These are phyloP conservation scores for Boletus subcaerulescens DNA, from an alignment of 768 basidiomycete species.

Conservation along the genomic window DNA sequence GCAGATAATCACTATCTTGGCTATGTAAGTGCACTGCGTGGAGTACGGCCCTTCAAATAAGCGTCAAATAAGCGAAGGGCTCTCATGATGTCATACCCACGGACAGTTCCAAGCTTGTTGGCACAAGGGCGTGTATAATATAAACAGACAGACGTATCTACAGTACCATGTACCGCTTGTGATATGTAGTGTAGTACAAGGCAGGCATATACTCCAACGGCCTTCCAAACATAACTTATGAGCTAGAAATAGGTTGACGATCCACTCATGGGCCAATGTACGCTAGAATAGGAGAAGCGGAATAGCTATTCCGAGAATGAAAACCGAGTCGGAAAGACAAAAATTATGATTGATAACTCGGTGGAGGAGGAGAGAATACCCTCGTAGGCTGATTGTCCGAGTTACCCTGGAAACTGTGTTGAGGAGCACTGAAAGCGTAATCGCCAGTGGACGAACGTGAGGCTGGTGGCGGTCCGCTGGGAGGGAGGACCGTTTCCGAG, in stretches of 20 bases:
- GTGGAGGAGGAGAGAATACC: slow-evolving; percentile 19
- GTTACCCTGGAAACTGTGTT: slow-evolving; percentile 21
- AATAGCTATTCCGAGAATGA: neutral
- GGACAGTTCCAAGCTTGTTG: too few species aligned
- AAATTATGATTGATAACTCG: slow-evolving; percentile 15
- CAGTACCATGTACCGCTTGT: neutral
- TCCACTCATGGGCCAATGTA: slow-evolving; percentile 6
- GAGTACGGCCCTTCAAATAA: too few species aligned
- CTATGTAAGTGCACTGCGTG: too few species aligned
- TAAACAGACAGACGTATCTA: neutral
- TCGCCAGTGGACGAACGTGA: slow-evolving; percentile 8
- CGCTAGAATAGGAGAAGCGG: neutral
- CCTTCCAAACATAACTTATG: slow-evolving; percentile 25
- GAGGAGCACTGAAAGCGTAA: slow-evolving; percentile 26
- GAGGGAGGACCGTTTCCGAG: slow-evolving; percentile 17
- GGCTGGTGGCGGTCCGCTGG: slow-evolving; percentile 8
- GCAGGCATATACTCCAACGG: slow-evolving; percentile 1
- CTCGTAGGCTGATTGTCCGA: neutral
- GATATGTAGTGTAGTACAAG: slow-evolving; percentile 19
- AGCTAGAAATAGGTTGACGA: slow-evolving; percentile 2
- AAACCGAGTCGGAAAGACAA: neutral
- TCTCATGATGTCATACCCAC: slow-evolving; percentile 7
- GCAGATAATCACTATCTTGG: too few species aligned
- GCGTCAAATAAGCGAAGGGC: neutral
- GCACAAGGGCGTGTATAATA: neutral